Evolutionary conservation across 164 flowering plant species (phyloP), one percentile per base, ranked within the genome.

Genomic region (Aristolochia fimbriata): DNA sequence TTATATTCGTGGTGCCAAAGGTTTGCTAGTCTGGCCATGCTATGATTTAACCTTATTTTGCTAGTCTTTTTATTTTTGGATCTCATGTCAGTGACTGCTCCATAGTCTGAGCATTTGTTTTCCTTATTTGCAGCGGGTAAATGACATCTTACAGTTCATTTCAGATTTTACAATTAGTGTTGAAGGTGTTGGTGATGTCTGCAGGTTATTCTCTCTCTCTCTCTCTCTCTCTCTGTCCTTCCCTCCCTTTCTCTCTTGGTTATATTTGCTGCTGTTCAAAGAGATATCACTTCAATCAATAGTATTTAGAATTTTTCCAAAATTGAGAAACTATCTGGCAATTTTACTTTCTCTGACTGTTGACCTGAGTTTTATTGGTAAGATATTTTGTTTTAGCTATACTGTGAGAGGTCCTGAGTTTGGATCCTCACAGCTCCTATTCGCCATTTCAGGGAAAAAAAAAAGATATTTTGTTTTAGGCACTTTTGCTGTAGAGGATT

Each of bases 171-270:
- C 99, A 0, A 87, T 84, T 37, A 65, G 83, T 61, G 74, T 94
- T 69, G 96, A 91, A 71, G 99, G 99, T 19, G 96, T 94, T 45
- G 99, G 99, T 64, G 83, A 91, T 80, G 97, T 94, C 62, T 94
- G 99, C 89, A 88, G 99, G 99, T 86, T 57, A 27, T 1, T 51
- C 43, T 16, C 21, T 16, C 19, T 16, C 49, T 50, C 5, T 4
- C 15, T 15, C 20, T 33, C 20, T 61, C 20, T 16, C 15, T 21
- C 55, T 16, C 21, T 16, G 13, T 16, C 49, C 33, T 6, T 4
- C 15, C 9, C 20, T 33, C 20, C 51, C 20, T 16, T 5, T 21
- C 55, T 22, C 56, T 22, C 15, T 23, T 20, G n/a, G n/a, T n/a
- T n/a, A n/a, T n/a, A n/a, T n/a, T 37, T 37, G 1, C 10, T 37